Percentiles rank a stretch among this genome's conserved stretches.
Evolutionary conservation across 2,329 filamentous ascomycete species (phyloP).

Genomic region (Xylariomycetidae sp.): DNA sequence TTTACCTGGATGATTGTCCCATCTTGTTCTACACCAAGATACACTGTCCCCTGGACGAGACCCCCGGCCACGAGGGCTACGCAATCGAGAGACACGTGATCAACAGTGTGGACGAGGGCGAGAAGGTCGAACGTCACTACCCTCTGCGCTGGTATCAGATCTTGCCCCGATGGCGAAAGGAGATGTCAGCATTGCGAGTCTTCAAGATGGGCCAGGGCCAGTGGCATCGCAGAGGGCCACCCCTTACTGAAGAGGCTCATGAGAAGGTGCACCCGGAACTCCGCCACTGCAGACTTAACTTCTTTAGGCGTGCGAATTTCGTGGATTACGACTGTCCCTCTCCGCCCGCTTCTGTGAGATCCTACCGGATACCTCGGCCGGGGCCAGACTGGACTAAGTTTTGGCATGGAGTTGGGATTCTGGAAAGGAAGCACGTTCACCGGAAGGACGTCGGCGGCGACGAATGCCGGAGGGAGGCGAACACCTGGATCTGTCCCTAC

Average conservation of each 20-base stretch:
- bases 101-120: neutral
- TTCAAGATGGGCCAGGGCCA: neutral
- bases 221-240: neutral
- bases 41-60: slow-evolving; percentile 2
- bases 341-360: neutral
- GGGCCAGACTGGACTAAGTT: no score
- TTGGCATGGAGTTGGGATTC: neutral
- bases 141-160: neutral
- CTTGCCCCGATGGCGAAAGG: neutral
- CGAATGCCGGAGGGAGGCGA: no score
- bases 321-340: neutral
- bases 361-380: no score
- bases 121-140: neutral
- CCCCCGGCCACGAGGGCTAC: neutral
- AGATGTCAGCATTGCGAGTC: neutral
- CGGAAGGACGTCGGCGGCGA: no score
- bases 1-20: slow-evolving; percentile 38
- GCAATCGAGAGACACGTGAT: neutral
- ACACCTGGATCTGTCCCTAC: no score
- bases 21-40: slow-evolving; percentile 19
- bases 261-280: neutral
- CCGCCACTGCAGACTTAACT: neutral
- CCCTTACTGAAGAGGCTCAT: neutral
- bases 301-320: neutral
- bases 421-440: neutral